phyloP scores from a whole-genome alignment of 2,329 filamentous ascomycete species.

The Calonectria hongkongensis region DNA sequence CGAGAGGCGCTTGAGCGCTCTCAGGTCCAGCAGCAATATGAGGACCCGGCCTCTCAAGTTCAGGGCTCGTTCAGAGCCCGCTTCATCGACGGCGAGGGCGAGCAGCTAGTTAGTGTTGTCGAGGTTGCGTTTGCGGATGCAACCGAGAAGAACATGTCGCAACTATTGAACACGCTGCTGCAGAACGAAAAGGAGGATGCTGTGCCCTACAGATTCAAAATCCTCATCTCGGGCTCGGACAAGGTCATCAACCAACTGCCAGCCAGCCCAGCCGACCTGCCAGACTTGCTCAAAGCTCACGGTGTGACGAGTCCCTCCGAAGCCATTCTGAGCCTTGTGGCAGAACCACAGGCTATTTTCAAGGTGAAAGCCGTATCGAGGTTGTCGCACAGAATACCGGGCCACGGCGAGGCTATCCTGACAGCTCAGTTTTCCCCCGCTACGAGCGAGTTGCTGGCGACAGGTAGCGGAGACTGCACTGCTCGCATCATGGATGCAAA shows the following conservation, averaged over 20 bases:
- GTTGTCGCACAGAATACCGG: slow-evolving; percentile 8
- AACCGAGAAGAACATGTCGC: slow-evolving; percentile 25
- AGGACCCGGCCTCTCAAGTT: slow-evolving; percentile 2
- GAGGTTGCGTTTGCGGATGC: slow-evolving; percentile 20
- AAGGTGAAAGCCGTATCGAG: slow-evolving; percentile 10
- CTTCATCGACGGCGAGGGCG: slow-evolving; percentile 17
- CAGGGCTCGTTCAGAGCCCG: slow-evolving; percentile 20
- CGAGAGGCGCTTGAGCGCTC: slow-evolving; percentile 20
- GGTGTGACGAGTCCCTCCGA: slow-evolving; percentile 10
- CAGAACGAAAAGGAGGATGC: slow-evolving; percentile 18
- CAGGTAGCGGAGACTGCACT: slow-evolving; percentile 19
- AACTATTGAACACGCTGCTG: slow-evolving; percentile 22
- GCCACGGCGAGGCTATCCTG: slow-evolving; percentile 17
- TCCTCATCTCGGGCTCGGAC: slow-evolving; percentile 10
- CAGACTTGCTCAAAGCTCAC: slow-evolving; percentile 16
- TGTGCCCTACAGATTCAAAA: slow-evolving; percentile 18
- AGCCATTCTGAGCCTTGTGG: slow-evolving; percentile 17
- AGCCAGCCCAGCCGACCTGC: slow-evolving; percentile 8
- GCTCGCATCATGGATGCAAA: slow-evolving; percentile 19
- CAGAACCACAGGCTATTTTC: slow-evolving; percentile 19
- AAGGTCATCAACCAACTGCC: slow-evolving; percentile 21
- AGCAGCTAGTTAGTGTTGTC: slow-evolving; percentile 12
- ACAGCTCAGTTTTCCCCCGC: slow-evolving; percentile 7
- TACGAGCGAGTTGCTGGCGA: slow-evolving; percentile 4
- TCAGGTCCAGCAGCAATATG: slow-evolving; percentile 20